A percentile compares a stretch with the other conserved stretches of the same genome.
Evolutionary conservation across 2,329 filamentous ascomycete genomes (phyloP).

Genomic region (Grosmannia clavigera): DNA sequence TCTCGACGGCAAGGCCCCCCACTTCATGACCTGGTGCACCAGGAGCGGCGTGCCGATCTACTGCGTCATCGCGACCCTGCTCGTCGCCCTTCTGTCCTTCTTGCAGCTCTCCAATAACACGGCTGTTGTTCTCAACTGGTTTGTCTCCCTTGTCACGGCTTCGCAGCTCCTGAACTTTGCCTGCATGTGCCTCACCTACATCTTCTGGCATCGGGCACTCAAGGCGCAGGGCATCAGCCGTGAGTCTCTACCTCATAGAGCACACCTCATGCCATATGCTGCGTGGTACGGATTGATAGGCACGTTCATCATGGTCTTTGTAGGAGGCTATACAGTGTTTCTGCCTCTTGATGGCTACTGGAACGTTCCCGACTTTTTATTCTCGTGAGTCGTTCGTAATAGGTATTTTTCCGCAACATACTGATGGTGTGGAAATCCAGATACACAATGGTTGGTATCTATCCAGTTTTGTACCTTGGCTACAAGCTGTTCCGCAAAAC

Average conservation of each 20-base stretch:
- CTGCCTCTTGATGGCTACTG: slow-evolving; percentile 16
- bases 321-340: slow-evolving; percentile 42
- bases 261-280: slow-evolving; percentile 37
- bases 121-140: slow-evolving; percentile 27
- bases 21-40: slow-evolving; percentile 30
- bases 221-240: slow-evolving; percentile 20
- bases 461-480: slow-evolving; percentile 40
- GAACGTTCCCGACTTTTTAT: slow-evolving; percentile 20
- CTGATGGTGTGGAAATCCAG: slow-evolving; percentile 6
- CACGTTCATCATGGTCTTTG: slow-evolving; percentile 37
- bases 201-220: slow-evolving; percentile 27
- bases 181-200: slow-evolving; percentile 31
- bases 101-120: slow-evolving; percentile 24
- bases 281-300: slow-evolving; percentile 36
- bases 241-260: slow-evolving; percentile 33
- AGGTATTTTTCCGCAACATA: background rate
- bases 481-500: slow-evolving; percentile 58
- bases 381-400: slow-evolving; percentile 13
- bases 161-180: slow-evolving; percentile 29
- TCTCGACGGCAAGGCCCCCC: slow-evolving; percentile 43
- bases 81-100: slow-evolving; percentile 20
- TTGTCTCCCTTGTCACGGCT: slow-evolving; percentile 24
- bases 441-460: slow-evolving; percentile 20
- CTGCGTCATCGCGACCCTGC: slow-evolving; percentile 1
- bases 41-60: slow-evolving; percentile 30